Evolutionary conservation across 2,329 filamentous ascomycete genomes (phyloP).

Genomic region (Hortaea sp.): DNA sequence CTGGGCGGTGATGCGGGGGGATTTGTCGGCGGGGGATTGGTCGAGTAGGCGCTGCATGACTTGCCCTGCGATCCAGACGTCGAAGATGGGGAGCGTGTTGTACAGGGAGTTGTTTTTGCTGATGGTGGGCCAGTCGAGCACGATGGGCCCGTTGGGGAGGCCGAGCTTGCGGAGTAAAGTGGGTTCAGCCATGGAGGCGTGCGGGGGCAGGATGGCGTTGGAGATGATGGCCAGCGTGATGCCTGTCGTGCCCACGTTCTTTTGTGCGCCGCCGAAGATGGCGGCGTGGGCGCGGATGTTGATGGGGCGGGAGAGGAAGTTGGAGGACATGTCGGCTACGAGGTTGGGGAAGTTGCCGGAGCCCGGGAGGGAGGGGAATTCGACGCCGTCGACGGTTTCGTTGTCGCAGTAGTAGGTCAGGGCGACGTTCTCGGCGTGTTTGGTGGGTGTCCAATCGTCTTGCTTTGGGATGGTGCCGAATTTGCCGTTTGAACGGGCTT

Average conservation of each 20-base stretch:
- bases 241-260: slow-evolving; percentile 81
- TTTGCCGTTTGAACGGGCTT: slow-evolving; percentile 57
- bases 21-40: slow-evolving; percentile 31
- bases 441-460: slow-evolving; percentile 61
- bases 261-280: slow-evolving; percentile 87
- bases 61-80: slow-evolving; percentile 82
- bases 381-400: slow-evolving; percentile 87
- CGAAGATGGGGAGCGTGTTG: slow-evolving; percentile 92
- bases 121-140: slow-evolving; percentile 74
- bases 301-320: slow-evolving; percentile 74
- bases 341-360: slow-evolving; percentile 51
- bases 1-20: slow-evolving; percentile 64
- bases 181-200: slow-evolving; percentile 54
- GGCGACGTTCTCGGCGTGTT: slow-evolving; percentile 50
- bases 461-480: slow-evolving; percentile 77
- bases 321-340: slow-evolving; percentile 87
- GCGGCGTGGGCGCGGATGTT: slow-evolving; percentile 69
- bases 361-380: slow-evolving; percentile 64
- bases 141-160: slow-evolving; percentile 66
- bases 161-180: slow-evolving; percentile 62
- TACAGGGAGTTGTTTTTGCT: slow-evolving; percentile 92
- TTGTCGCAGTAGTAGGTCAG: slow-evolving; percentile 90
- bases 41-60: slow-evolving; percentile 68
- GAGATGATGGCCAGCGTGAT: slow-evolving; percentile 78
- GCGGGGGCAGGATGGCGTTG: slow-evolving; percentile 66